Evolutionary conservation across 164 flowering plant genomes (phyloP), one percentile per base, ranked within the genome.

Genomic region (Tetracentron sinense): DNA sequence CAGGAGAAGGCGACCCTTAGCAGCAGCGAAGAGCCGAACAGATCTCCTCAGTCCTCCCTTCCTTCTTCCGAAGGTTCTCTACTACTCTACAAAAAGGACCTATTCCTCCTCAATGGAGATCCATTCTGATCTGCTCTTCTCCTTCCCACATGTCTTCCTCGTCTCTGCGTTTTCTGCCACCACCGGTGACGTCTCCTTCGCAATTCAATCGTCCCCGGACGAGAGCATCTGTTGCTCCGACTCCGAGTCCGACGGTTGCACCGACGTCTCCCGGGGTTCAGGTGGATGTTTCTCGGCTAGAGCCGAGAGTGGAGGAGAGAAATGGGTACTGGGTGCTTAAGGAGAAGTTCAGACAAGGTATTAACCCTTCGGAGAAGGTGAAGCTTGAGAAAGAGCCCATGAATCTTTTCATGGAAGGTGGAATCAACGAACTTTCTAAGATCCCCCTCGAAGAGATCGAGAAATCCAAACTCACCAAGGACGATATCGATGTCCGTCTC

Each of bases 351-450:
- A 78, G 96, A 60, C 56, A 76, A 54, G 91, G 95, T 1, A 80
- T 90, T 33, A 94, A 90, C 54, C 90, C 87, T 6, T 88, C 80
- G 54, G 98, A 94, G 79, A 94, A 94, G 74, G 77, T 86, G 58
- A 90, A 94, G 86, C 63, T 94, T 60, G 86, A 77, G 77, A 87
- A 77, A 60, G 97, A 90, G 57, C 97, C 97, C 0, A 90, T 94
- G 98, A 83, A 74, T 74, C 81, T 91, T 31, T 77, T 76, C 70
- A 78, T 79, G 64, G 96, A 94, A 47, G 70, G 70, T 50, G 96
- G 91, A 17, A 78, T 90, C 60, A 72, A 81, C 7, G 95, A 87
- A 58, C 81, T 94, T 26, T 81, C 91, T 0, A 77, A 80, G 60
- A 61, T 80, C 38, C 68, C 95, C 0, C 7, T 89, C n/a, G 89